Conservation (phyloP, 2,329 filamentous ascomycete genomes). For the Torrubiella hemipterigena region DNA sequence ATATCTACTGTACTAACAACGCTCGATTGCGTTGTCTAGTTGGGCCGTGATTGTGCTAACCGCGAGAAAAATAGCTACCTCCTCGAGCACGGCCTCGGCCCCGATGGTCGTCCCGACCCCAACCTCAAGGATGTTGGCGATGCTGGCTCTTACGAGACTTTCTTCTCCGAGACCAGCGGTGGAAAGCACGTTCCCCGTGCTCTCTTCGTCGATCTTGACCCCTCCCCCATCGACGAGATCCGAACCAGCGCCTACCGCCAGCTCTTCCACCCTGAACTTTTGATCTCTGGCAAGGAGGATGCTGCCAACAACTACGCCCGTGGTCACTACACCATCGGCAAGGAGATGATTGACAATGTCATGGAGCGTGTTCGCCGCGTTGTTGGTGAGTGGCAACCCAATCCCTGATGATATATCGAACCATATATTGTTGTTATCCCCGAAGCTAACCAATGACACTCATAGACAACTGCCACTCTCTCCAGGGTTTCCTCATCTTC, state of each 20-base stretch:
- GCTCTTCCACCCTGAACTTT: constrained; percentile 60
- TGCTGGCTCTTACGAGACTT: constrained; percentile 56
- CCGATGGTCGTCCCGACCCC: constrained; percentile 52
- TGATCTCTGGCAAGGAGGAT: constrained; percentile 67
- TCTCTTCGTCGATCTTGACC: constrained; percentile 62
- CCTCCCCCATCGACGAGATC: constrained; percentile 64
- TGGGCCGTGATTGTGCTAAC: no score
- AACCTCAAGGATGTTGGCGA: constrained; percentile 47
- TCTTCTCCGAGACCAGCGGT: constrained; percentile 60
- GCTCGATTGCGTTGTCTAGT: no score
- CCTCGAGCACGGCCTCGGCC: constrained; percentile 58
- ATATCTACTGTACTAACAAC: constrained; percentile 14
- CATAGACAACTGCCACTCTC: constrained; percentile 58
- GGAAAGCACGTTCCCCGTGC: constrained; percentile 64
- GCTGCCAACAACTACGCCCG: constrained; percentile 68
- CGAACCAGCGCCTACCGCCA: constrained; percentile 55
- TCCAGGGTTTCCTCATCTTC: constrained; percentile 65
- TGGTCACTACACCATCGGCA: constrained; percentile 66
- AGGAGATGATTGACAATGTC: constrained; percentile 62
- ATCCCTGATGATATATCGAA: no score
- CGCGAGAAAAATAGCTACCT: constrained; percentile 61
- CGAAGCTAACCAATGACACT: constrained; percentile 3
- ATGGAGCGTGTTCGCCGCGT: constrained; percentile 60
- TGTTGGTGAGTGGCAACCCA: constrained; percentile 36
- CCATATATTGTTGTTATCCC: no score